A percentile compares a stretch with the other conserved stretches of the same genome.
Evolutionary conservation across 192 early-diverging fungal genomes (phyloP).

Genomic region (Glomus cerebriforme): DNA sequence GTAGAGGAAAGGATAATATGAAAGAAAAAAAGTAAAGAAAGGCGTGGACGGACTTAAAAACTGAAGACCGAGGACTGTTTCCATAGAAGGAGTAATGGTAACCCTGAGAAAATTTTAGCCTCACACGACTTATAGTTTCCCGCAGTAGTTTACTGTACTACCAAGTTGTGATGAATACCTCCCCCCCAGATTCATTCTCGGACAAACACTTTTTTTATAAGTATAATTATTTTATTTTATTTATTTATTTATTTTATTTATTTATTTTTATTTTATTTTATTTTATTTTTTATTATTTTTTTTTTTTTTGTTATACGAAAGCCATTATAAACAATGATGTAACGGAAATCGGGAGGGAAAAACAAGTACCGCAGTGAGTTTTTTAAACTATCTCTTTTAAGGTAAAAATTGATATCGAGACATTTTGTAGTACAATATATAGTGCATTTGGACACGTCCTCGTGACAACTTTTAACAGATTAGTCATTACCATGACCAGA

Average conservation of each 20-base stretch:
- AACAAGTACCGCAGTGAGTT: neutral
- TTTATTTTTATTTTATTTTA: too few relatives aligned
- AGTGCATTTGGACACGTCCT: neutral
- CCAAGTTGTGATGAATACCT: neutral
- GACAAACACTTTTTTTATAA: neutral
- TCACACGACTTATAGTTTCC: constrained; percentile 2
- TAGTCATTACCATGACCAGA: too few relatives aligned
- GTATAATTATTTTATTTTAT: too few relatives aligned
- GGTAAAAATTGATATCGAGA: neutral
- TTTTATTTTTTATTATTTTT: too few relatives aligned
- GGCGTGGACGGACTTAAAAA: constrained; percentile 5
- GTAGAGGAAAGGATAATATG: neutral
- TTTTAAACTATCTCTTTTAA: neutral
- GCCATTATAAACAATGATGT: neutral
- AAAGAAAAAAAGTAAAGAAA: neutral
- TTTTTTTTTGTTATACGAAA: too few relatives aligned
- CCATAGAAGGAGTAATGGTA: constrained; percentile 12
- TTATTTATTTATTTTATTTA: too few relatives aligned
- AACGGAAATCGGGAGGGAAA: neutral
- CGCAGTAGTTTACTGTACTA: constrained; percentile 7
- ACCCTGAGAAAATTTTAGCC: constrained; percentile 26
- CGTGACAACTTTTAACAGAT: neutral
- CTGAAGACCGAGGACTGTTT: constrained; percentile 12
- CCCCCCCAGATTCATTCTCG: neutral
- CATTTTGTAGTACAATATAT: neutral